Conservation (phyloP, 2,329 filamentous ascomycete genomes). For the Catunica adiposa region DNA sequence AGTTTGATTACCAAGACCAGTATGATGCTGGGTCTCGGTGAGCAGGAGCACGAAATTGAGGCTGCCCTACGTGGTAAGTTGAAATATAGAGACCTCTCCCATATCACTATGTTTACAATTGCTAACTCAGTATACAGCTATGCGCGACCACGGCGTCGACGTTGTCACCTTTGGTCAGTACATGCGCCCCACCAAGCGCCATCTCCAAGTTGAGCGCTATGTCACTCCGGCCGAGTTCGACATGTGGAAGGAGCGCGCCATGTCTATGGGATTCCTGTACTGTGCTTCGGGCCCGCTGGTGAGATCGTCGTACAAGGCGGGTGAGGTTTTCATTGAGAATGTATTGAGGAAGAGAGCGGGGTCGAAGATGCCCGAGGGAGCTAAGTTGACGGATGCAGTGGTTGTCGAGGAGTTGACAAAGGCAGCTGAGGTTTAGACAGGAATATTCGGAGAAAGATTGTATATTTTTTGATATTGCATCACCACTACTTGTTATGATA, state of each 20-base stretch:
- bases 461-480: not conserved
- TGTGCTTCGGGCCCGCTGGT: slow-evolving; percentile 88
- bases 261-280: slow-evolving; percentile 94
- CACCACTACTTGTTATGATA: not conserved
- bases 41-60: slow-evolving; percentile 75
- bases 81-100: not conserved
- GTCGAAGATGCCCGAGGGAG: slow-evolving; percentile 15
- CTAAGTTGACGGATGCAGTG: slow-evolving; percentile 25
- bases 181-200: slow-evolving; percentile 95
- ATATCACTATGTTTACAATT: not conserved
- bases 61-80: slow-evolving; percentile 51
- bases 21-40: slow-evolving; percentile 88
- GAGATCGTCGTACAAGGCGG: slow-evolving; percentile 90
- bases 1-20: slow-evolving; percentile 95
- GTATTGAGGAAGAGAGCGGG: slow-evolving; percentile 66
- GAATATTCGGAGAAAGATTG: not conserved
- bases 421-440: not conserved
- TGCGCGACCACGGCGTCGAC: slow-evolving; percentile 68
- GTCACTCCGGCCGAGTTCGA: slow-evolving; percentile 85
- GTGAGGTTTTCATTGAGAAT: slow-evolving; percentile 97
- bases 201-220: slow-evolving; percentile 94
- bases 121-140: slow-evolving; percentile 31
- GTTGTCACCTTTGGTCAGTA: slow-evolving; percentile 99
- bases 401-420: slow-evolving; percentile 22
- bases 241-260: slow-evolving; percentile 71